Base-by-base conservation (phyloP, 1,284 basidiomycete species). In the Sanghuangporus weigelae region DNA sequence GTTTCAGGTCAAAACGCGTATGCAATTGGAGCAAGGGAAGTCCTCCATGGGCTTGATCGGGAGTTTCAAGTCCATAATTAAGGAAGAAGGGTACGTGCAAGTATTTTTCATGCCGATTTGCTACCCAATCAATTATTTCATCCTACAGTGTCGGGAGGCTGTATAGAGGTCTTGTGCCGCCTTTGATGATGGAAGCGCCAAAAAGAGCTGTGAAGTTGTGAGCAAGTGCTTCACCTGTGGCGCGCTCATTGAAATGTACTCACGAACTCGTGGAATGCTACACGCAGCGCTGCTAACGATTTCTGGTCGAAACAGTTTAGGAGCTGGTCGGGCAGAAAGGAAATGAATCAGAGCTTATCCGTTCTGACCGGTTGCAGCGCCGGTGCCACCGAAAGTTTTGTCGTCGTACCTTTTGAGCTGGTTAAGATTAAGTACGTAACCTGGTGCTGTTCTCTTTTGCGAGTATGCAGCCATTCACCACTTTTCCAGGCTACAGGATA, bases 121-220 rank as follows among this genome's bases (percentile, higher is more conserved):
- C 16, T 38, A 31, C 14, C 31, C 36, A 42, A 57, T 51, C 67
- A 55, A 3, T 3, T 31, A 3, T 3, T 31, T 51, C 2, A 1
- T 26, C 60, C 51, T 42, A 14, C 71, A 96, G 94, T 59, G 77
- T 84, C 60, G 87, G 92, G 54, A 84, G 93, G 57, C 77, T 99
- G 65, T 99, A 99, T 79, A 85, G 96, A 77, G 96, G 96, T 68
- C 86, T 99, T 64, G 87, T 95, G 21, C 94, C 97, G 7, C 97
- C 97, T 21, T 78, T 99, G 31, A 85, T 98, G 73, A 80, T 99
- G 62, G 96, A 99, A 77, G 97, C 97, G 23, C 97, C 96, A 4
- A 99, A 99, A 79, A 87, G 96, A 77, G 96, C 96, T 19, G 91
- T 96, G 66, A 99, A 99, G 83, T 99, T 95, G 92, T 92, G 67